Conservation (phyloP, 805 yeast genomes). For the Suhomyces tanzawaensis region DNA sequence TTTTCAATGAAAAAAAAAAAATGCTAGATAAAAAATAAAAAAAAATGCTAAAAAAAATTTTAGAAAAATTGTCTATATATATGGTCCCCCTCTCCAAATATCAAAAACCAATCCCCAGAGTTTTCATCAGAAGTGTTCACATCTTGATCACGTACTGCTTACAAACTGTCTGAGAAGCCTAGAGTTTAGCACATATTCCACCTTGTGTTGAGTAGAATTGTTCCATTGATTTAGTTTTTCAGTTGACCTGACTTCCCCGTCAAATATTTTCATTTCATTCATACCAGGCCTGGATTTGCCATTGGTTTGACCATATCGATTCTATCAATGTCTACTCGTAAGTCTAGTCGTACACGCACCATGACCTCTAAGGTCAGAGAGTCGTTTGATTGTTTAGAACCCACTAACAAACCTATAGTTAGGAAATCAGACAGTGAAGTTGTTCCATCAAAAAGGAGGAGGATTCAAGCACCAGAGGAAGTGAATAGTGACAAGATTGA, state of each 20-base stretch:
- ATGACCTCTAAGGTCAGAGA: constrained; percentile 18
- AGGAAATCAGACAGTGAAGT: constrained; percentile 2
- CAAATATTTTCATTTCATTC: neutral
- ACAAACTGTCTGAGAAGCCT: neutral
- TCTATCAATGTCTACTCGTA: constrained; percentile 23
- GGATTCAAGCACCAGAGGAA: constrained; percentile 4
- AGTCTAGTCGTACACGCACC: constrained; percentile 30
- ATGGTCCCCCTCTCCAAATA: neutral
- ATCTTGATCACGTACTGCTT: no score
- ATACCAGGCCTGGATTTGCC: constrained; percentile 3
- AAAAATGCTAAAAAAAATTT: constrained; percentile 5
- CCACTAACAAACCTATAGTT: constrained; percentile 9
- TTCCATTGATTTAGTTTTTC: neutral
- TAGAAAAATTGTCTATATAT: constrained; percentile 3
- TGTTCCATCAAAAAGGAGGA: constrained; percentile 1
- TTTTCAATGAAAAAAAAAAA: constrained; percentile 3
- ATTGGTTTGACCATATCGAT: neutral
- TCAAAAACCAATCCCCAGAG: neutral
- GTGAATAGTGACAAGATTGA: constrained; percentile 33
- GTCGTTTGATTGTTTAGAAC: constrained; percentile 1
- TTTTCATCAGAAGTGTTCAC: neutral
- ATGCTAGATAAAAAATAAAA: constrained; percentile 3
- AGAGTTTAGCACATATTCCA: neutral
- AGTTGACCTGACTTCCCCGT: neutral
- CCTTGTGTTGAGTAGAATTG: neutral